A percentile compares a stretch with the other conserved stretches of the same genome.
phyloP scores from a whole-genome alignment of 441 rosid species.

The Hura crepitans region DNA sequence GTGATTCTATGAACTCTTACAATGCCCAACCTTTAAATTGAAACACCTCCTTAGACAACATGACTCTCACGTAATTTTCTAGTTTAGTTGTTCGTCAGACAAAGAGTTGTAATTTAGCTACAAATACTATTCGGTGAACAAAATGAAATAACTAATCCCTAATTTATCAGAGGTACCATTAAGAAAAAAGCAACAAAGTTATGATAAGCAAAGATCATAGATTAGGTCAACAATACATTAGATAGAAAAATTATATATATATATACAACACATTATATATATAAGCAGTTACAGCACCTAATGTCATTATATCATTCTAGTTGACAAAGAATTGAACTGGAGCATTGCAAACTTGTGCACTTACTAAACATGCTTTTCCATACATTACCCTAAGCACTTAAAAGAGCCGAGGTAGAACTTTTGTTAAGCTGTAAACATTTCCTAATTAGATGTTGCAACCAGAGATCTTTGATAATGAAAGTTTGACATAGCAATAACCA shows the following conservation, averaged over 20 bases:
- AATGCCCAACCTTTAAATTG: not conserved
- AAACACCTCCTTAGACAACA: not conserved
- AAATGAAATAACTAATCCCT: not conserved
- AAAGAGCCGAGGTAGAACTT: not conserved
- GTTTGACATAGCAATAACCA: not conserved
- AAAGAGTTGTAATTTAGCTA: not conserved
- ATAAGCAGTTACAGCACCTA: not conserved
- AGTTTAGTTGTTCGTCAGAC: not conserved
- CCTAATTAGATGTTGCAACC: not conserved
- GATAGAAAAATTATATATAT: not conserved
- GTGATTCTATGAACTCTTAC: not conserved
- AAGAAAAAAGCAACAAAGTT: not conserved
- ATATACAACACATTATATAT: no score
- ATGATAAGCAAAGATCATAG: not conserved
- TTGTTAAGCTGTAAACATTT: not conserved
- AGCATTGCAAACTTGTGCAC: not conserved
- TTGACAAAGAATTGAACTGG: not conserved
- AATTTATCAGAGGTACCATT: not conserved
- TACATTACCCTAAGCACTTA: not conserved
- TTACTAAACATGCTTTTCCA: not conserved
- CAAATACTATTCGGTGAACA: not conserved
- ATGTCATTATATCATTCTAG: not conserved
- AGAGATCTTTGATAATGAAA: not conserved
- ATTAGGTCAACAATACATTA: not conserved
- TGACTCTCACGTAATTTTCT: not conserved